A percentile compares a stretch with the other conserved stretches of the same genome.
These are phyloP conservation scores for Chrysoporthe cubensis DNA, from an alignment of 2,329 filamentous ascomycete genomes.

Conservation along the genomic window DNA sequence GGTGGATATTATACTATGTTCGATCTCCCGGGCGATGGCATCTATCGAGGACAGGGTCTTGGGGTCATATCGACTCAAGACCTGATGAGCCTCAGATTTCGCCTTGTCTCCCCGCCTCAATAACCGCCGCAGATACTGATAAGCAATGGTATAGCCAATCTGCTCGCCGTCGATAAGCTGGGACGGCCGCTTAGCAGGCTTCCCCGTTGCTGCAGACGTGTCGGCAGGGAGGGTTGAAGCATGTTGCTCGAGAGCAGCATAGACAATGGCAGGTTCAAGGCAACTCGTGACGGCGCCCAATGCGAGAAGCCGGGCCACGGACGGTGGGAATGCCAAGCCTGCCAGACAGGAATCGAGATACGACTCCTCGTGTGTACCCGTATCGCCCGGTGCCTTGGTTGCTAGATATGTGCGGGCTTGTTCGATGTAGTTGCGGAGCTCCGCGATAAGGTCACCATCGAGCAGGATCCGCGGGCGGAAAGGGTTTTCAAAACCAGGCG, in stretches of 20 bases:
- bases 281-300: constrained; percentile 5
- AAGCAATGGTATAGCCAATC: not conserved
- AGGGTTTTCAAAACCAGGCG: not conserved
- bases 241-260: constrained; percentile 19
- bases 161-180: constrained; percentile 11
- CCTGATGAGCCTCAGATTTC: not conserved
- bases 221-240: not conserved
- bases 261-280: constrained; percentile 17
- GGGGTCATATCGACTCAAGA: not conserved
- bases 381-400: not conserved
- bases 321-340: constrained; percentile 18
- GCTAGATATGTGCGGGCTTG: constrained; percentile 12
- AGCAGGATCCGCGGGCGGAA: constrained; percentile 21
- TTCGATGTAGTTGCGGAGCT: not conserved
- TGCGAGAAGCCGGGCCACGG: constrained; percentile 12
- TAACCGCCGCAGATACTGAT: not conserved
- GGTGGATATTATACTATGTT: constrained; percentile 2
- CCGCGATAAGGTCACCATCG: not conserved
- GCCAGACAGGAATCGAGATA: constrained; percentile 12
- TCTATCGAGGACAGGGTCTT: constrained; percentile 12
- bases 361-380: not conserved
- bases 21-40: constrained; percentile 15
- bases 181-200: not conserved
- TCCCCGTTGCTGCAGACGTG: not conserved
- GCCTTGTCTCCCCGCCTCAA: not conserved